Evolutionary conservation across 257 asterid species (phyloP).

Genomic region (Solanum chilense): DNA sequence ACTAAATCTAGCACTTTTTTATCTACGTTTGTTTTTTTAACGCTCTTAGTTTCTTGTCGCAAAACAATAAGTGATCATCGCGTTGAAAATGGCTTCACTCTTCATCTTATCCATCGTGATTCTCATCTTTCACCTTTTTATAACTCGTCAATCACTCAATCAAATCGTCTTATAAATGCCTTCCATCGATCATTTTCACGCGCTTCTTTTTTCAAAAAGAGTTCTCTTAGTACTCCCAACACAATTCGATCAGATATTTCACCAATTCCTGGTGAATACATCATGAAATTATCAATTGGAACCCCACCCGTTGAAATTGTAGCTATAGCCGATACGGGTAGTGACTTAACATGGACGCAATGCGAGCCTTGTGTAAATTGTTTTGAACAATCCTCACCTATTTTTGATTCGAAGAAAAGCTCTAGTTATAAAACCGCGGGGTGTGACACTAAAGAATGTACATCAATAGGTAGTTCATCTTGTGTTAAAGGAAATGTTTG

Average conservation of each 20-base stretch:
- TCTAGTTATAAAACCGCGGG: neutral
- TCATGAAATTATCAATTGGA: constrained; percentile 21
- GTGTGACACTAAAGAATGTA: constrained; percentile 1
- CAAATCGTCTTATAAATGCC: constrained; percentile 6
- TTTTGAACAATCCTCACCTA: constrained; percentile 9
- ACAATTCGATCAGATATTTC: neutral
- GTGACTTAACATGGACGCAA: constrained; percentile 33
- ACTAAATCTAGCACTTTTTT: neutral
- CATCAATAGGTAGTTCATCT: neutral
- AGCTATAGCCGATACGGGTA: constrained; percentile 35
- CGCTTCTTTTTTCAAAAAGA: constrained; percentile 2
- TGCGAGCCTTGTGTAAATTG: constrained; percentile 30
- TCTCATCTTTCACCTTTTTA: constrained; percentile 25
- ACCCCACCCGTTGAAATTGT: constrained; percentile 21
- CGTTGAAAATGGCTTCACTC: constrained; percentile 22
- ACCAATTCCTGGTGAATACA: constrained; percentile 8
- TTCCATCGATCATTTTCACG: constrained; percentile 34
- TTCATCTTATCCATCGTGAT: constrained; percentile 41
- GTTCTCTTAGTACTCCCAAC: neutral
- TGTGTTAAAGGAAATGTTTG: neutral
- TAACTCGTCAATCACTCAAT: constrained; percentile 12
- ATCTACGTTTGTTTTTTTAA: neutral
- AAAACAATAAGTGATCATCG: neutral
- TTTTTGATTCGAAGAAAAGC: constrained; percentile 16
- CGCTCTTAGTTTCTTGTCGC: neutral